Conservation (phyloP, 192 early-diverging fungal genomes). For the Dissophora globulifera region DNA sequence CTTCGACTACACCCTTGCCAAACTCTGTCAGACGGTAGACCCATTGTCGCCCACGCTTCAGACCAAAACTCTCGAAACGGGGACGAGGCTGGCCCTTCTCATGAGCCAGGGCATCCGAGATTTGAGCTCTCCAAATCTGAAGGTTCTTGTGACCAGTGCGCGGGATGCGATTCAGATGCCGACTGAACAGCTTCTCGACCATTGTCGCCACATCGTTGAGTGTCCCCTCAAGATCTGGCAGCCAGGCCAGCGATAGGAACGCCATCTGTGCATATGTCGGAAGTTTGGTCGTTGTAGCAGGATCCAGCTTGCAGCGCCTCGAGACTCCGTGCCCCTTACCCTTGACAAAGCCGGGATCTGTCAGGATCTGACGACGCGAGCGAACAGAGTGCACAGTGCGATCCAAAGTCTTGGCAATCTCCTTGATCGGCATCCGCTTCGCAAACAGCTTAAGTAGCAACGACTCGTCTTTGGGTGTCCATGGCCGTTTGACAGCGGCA, state of each 20-base stretch:
- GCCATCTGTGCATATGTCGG: slow-evolving; percentile 53
- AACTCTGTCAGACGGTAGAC: slow-evolving; percentile 44
- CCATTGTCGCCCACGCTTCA: slow-evolving; percentile 50
- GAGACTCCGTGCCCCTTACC: slow-evolving; percentile 44
- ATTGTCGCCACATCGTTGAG: slow-evolving; percentile 46
- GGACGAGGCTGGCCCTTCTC: slow-evolving; percentile 51
- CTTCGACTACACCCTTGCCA: slow-evolving; percentile 35
- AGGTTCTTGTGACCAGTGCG: slow-evolving; percentile 51
- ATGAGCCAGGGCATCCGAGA: slow-evolving; percentile 50
- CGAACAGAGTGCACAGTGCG: slow-evolving; percentile 47
- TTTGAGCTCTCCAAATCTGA: slow-evolving; percentile 52
- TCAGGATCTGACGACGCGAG: slow-evolving; percentile 44
- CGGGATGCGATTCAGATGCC: slow-evolving; percentile 43
- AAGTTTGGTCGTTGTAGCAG: slow-evolving; percentile 26
- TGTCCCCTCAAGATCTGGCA: slow-evolving; percentile 38
- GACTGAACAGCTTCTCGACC: slow-evolving; percentile 49
- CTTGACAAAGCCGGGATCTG: slow-evolving; percentile 50
- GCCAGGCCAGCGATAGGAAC: slow-evolving; percentile 45
- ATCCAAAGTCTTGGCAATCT: slow-evolving; percentile 34
- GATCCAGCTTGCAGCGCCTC: slow-evolving; percentile 25
- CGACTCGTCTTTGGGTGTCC: slow-evolving; percentile 34
- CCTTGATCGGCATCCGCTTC: slow-evolving; percentile 31
- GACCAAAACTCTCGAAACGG: slow-evolving; percentile 48
- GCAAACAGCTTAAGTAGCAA: slow-evolving; percentile 27
- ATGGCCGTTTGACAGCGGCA: slow-evolving; percentile 30